These are phyloP conservation scores for Lactifluus rugatus DNA, from an alignment of 768 basidiomycete species.

Conservation along the genomic window DNA sequence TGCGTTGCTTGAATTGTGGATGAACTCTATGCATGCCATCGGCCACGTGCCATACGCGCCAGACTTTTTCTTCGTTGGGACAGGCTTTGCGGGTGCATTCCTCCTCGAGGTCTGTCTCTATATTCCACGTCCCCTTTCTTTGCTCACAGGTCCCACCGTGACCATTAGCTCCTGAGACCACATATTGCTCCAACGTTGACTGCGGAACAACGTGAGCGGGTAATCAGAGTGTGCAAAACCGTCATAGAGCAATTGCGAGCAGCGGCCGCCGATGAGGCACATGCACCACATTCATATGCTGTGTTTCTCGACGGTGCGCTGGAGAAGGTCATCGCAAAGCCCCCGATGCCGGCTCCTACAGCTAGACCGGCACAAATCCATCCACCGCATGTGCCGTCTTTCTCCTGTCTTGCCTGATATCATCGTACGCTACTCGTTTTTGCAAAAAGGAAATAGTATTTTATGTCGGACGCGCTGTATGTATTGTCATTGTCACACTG, in stretches of 20 bases:
- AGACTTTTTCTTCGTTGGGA: slow-evolving; percentile 19
- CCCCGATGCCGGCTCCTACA: slow-evolving; percentile 25
- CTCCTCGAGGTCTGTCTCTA: slow-evolving; percentile 12
- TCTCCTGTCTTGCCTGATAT: not conserved
- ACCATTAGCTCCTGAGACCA: slow-evolving; percentile 14
- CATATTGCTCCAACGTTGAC: slow-evolving; percentile 6
- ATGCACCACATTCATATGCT: slow-evolving; percentile 11
- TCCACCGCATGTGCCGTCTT: not conserved
- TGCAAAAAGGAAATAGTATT: not conserved
- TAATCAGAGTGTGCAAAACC: not conserved
- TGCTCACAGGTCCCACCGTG: not conserved
- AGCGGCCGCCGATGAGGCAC: slow-evolving; percentile 11
- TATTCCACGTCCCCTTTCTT: slow-evolving; percentile 2
- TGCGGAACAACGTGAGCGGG: not conserved
- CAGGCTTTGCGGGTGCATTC: slow-evolving; percentile 19
- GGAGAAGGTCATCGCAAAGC: not conserved
- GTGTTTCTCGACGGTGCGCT: slow-evolving; percentile 13
- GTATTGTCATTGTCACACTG: not conserved
- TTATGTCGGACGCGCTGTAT: not conserved
- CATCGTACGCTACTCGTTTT: not conserved
- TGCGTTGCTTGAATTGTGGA: slow-evolving; percentile 14
- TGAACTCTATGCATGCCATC: slow-evolving; percentile 3
- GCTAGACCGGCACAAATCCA: slow-evolving; percentile 27
- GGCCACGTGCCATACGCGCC: slow-evolving; percentile 14
- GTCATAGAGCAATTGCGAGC: not conserved